Evolutionary conservation across 176 grass and related monocot species (phyloP), one percentile per base, ranked within the genome.

Genomic region (Cenchrus purpureus): DNA sequence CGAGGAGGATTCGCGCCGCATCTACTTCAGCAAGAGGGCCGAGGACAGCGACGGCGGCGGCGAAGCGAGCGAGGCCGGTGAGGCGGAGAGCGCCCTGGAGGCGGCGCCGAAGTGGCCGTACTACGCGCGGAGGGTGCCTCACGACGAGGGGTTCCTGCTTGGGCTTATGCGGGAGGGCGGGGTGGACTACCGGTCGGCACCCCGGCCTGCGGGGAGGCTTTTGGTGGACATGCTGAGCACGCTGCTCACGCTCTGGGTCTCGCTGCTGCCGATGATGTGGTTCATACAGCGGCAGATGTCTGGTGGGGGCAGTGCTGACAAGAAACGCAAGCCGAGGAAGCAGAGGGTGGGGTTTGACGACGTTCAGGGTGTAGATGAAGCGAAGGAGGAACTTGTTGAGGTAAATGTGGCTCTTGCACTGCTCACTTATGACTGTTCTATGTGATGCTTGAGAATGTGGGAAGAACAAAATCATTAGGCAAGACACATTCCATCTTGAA

Each of bases 191-290:
- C 73, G 93, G 7, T 95, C 96, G 12, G 66, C 93, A 65, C 97
- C 91, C 12, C 82, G 91, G 74, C 85, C 93, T 17, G 86, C 81
- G 15, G 84, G 85, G 12, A 91, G 32, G 73, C 83, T 93, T 62
- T 78, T 95, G 48, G 86, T 92, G 86, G 89, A 86, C 32, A 86
- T 93, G 82, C 80, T 98, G 11, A 90, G 85, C 64, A 92, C 93
- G 48, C 77, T 95, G 79, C 86, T 92, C 61, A 93, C 89, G 61
- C 77, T 95, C 9, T 98, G 93, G 97, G 78, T 98, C 20, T 92
- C 93, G 2, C 64, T 98, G 63, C 82, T 95, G 86, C 97, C 97
- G n/a, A 64, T 98, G 80, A 83, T 95, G 88, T 98, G 96, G 93
- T 90, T 98, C 85, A 77, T 95, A 83, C 90, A 98, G 84, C 89